A percentile compares a stretch with the other conserved stretches of the same genome.
phyloP scores from a whole-genome alignment of 306 rosid species.

The Myrica gale region DNA sequence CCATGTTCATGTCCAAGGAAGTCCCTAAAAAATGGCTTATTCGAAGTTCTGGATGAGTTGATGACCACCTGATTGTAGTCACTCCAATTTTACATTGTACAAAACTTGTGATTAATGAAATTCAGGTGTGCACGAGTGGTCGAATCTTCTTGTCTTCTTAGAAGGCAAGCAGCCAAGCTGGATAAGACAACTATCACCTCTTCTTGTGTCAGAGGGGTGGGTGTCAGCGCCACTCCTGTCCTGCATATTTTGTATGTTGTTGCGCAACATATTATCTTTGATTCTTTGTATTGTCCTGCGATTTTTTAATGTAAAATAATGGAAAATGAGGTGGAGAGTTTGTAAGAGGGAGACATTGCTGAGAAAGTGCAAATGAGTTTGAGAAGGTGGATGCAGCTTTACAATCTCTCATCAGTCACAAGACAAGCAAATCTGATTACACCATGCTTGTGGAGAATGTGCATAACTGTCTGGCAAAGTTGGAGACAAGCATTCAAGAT shows the following conservation, averaged over 20 bases:
- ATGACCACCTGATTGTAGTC: background rate
- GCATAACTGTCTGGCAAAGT: constrained; percentile 25
- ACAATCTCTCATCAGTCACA: background rate
- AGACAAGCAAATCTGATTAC: constrained; percentile 6
- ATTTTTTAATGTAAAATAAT: background rate
- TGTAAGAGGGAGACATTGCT: constrained; percentile 5
- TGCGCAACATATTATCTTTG: background rate
- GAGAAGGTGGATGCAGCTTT: constrained; percentile 22
- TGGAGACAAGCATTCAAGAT: constrained; percentile 37
- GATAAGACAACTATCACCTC: background rate
- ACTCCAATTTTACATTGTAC: background rate
- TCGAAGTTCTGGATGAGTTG: too few species aligned
- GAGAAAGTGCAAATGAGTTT: constrained; percentile 23
- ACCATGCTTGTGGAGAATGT: constrained; percentile 4
- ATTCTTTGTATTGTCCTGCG: background rate
- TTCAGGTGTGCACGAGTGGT: background rate
- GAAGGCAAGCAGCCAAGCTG: background rate
- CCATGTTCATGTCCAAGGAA: too few species aligned
- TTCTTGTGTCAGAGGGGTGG: background rate
- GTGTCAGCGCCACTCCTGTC: background rate
- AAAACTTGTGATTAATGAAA: background rate
- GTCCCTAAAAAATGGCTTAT: too few species aligned
- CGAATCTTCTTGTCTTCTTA: background rate
- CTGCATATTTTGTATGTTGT: background rate
- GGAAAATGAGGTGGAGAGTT: background rate